Evolutionary conservation across 1,284 basidiomycete genomes (phyloP).

Genomic region (Albatrellus sp.): DNA sequence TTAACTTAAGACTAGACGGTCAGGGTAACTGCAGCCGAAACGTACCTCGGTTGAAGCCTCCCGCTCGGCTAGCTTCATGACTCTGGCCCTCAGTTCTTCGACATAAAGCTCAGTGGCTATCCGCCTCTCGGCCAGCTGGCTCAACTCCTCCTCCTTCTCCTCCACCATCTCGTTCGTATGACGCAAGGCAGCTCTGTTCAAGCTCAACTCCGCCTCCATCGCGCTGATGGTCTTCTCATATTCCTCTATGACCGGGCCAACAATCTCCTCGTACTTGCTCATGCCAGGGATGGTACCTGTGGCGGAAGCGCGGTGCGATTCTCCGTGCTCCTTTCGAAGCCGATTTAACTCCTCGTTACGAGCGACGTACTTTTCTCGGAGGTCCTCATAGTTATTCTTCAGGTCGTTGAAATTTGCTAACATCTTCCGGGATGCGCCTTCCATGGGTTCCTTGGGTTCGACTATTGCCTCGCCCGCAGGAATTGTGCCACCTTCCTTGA

Average conservation of each 20-base stretch:
- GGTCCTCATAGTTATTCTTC: constrained; percentile 72
- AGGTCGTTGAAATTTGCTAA: constrained; percentile 67
- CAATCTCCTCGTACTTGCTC: constrained; percentile 87
- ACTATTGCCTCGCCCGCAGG: not conserved
- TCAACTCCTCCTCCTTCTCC: constrained; percentile 76
- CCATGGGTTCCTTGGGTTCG: constrained; percentile 19
- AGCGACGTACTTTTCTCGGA: constrained; percentile 76
- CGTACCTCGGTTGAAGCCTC: constrained; percentile 83
- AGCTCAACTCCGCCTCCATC: constrained; percentile 87
- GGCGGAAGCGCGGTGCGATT: constrained; percentile 43
- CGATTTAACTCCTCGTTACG: constrained; percentile 80
- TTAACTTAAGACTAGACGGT: constrained; percentile 6
- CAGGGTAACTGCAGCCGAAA: constrained; percentile 3
- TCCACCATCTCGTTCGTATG: constrained; percentile 87
- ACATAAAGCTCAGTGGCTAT: constrained; percentile 78
- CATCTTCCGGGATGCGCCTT: constrained; percentile 53
- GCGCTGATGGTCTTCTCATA: constrained; percentile 96
- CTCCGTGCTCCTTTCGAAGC: constrained; percentile 63
- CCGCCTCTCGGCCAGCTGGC: constrained; percentile 53
- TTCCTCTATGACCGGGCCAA: constrained; percentile 95
- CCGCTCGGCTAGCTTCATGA: constrained; percentile 76
- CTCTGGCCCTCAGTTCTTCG: constrained; percentile 70
- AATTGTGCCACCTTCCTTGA: constrained; percentile 53
- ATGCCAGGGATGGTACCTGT: constrained; percentile 57
- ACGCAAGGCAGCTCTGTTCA: constrained; percentile 80